Evolutionary conservation across 1,139 yeast species (phyloP), one percentile per base, ranked within the genome.

Genomic region (Taphrina betulina): DNA sequence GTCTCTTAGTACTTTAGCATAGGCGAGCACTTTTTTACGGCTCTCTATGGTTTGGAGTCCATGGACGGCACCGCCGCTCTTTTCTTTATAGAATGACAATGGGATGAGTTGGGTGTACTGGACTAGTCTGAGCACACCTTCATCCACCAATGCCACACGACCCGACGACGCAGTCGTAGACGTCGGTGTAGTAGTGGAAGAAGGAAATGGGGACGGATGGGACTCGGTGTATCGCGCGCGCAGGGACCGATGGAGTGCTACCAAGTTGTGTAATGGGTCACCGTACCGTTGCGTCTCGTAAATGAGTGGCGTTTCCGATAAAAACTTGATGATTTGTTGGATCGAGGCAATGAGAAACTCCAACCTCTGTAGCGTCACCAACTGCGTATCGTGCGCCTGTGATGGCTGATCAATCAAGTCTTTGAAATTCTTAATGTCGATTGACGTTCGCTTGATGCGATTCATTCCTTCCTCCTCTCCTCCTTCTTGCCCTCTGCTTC

Each of bases 361-460:
- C 2, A 38, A 8, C 10, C 54, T 38, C 46, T 26, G 37, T 10
- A 50, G 24, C 31, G 46, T 50, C 24, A 20, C 24, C 8, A 50
- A 26, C 5, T 23, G 41, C 19, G 36, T 31, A 17, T 50, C 54
- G 8, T 29, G 10, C 37, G 46, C 33, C n/a, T 10, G 19, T 5
- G 16, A 5, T 2, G 34, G 34, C 17, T 29, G 28, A 19, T 31
- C 20, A 19, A 31, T 17, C 26, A 43, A 17, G 24, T 40, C 46
- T 24, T 31, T 41, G 19, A 38, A 41, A 41, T 38, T 29, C 23
- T 40, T 50, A 28, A 50, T 38, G 46, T 50, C 46, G n/a, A 38
- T 40, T 17, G 54, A 50, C 2, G 54, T 42, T 17, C 54, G 38
- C 46, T 50, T 50, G 54, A 50, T 50, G 45, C 54, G 54, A 33